Conservation (phyloP, 1,139 yeast species). For the Zygoascus hellenicus region DNA sequence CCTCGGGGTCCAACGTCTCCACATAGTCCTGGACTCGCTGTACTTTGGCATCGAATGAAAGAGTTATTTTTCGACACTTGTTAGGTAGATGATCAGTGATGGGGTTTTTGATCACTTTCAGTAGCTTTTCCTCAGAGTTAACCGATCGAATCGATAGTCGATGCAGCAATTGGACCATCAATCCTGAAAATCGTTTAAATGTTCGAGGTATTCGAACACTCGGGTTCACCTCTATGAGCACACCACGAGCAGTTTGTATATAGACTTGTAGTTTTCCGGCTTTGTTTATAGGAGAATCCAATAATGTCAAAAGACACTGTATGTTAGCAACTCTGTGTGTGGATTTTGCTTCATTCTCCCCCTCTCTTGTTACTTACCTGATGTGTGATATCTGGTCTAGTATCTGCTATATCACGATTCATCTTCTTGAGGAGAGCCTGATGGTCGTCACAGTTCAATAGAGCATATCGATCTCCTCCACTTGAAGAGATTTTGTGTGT, state of each 20-base stretch:
- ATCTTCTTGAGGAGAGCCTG: conserved; percentile 91
- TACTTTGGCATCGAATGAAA: conserved; percentile 90
- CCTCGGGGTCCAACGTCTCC: conserved; percentile 70
- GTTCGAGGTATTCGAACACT: conserved; percentile 96
- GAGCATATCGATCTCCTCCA: conserved; percentile 87
- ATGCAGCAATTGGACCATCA: conserved; percentile 94
- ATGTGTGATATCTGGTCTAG: conserved; percentile 97
- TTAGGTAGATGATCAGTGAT: conserved; percentile 95
- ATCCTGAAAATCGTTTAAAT: conserved; percentile 92
- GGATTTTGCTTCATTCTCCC: not conserved
- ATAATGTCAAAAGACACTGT: conserved; percentile 72
- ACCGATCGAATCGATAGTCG: conserved; percentile 89
- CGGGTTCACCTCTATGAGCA: conserved; percentile 91
- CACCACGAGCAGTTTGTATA: conserved; percentile 93
- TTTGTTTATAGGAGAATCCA: conserved; percentile 94
- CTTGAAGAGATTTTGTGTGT: conserved; percentile 82
- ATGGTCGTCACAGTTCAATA: conserved; percentile 95
- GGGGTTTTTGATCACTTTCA: conserved; percentile 93
- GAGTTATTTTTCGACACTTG: conserved; percentile 87
- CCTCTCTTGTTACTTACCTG: conserved; percentile 22
- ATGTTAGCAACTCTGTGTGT: not conserved
- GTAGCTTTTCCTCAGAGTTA: conserved; percentile 86
- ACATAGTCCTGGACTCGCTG: conserved; percentile 87
- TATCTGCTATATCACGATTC: conserved; percentile 97
- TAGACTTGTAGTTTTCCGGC: conserved; percentile 96